Base-by-base conservation (phyloP, 345 rosid species). In the Jatropha curcas region DNA sequence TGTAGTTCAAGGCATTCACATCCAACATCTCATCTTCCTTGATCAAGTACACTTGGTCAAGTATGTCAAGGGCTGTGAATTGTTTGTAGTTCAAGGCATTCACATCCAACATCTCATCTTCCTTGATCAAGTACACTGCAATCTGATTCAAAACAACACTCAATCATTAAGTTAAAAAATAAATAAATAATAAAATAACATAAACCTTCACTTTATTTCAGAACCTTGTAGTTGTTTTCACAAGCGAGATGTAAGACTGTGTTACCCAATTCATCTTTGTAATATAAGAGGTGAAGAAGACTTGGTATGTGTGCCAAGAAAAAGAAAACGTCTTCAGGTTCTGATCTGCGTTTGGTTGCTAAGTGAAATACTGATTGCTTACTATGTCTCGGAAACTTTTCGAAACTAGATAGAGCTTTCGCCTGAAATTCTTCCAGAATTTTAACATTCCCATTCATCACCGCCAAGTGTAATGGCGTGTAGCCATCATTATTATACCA, bases 361-460 rank as follows among this genome's bases (percentile, higher is more conserved):
- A 80, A 76, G 67, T 80, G 83, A 67, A 79, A 71, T 5, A 72
- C 75, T 1, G 75, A 74, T 35, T 79, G 72, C 45, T 67, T 30
- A 7, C 60, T 39, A 8, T 31, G 4, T 39, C 12, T 39, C n/a
- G 82, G 70, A 27, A 39, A 72, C 51, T 25, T 55, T 3, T 13
- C 7, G 34, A 51, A 74, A 55, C 51, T 28, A 1, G 37, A 27
- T 1, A 79, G 79, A 39, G 73, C 51, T 46, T 16, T 27, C 12
- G 17, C 5, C 53, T 65, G 0, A 58, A 74, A 60, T 41, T 68
- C 64, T 41, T 34, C 33, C 16, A 74, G 68, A 58, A 79, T 74
- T 31, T 64, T 17, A 25, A 57, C 22, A 7, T 30, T 19, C 8
- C 82, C 76, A 30, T 75, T 71, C 51, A 75, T 79, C 7, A 34